Evolutionary conservation across 164 flowering plant species (phyloP), one percentile per base, ranked within the genome.

Genomic region (Tinospora cordifolia): DNA sequence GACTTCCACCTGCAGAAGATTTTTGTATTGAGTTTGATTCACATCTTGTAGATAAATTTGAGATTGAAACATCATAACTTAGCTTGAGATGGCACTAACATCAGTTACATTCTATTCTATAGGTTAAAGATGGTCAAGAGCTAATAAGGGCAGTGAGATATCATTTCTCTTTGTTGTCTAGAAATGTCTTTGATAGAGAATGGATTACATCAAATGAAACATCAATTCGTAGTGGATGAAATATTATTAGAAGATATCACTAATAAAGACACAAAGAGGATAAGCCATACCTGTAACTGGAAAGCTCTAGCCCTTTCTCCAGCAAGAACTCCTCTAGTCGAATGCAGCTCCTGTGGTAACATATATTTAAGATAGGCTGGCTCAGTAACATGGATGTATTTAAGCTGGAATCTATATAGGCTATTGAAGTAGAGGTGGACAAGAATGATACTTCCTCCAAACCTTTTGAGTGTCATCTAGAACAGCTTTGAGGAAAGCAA

Each of bases 381-480:
- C 39, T 5, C 58, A 11, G 27, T 17, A 22, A 38, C 11, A 12
- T 26, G 15, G 26, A 22, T 21, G 14, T 19, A 51, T 59, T 9
- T 41, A 22, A 14, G 25, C 22, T 17, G 15, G 47, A 41, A 62
- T 8, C 39, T 0, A n/a, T 30, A 30, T 8, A 39, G 54, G 9
- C 24, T 40, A 51, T 30, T 13, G 36, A 65, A 14, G 25, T 22
- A 26, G 25, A 38, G n/a, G 24, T 11, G 25, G 7, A n/a, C 10
- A 66, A 4, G 26, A 68, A 65, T 22, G 26, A 6, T 26, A 54
- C 26, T 17, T n/a, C 5, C 17, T 62, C 30, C 26, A 26, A 76
- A 94, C 98, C 97, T 94, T 94, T 70, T 94, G 97, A 1, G 97
- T 92, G 70, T 94, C 98, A 68, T 94, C 97, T 75, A 94, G 78